Evolutionary conservation across 2,329 filamentous ascomycete species (phyloP), one percentile per base, ranked within the genome.

Genomic region (Colletotrichum sp.): DNA sequence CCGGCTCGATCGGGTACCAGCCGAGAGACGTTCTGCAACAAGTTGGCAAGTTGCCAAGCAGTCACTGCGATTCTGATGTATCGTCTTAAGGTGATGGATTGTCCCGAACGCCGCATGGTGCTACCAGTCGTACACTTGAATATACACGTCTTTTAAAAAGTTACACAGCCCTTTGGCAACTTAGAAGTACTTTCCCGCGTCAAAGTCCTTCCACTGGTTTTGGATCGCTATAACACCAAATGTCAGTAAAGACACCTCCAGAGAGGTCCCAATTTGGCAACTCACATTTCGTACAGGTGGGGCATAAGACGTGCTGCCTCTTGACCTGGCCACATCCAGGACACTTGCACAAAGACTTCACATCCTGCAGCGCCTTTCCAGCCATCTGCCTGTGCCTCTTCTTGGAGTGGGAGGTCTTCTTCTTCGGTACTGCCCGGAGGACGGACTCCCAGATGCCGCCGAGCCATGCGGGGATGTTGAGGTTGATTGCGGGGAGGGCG

Each of bases 341-440:
- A 83, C 97, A 99, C 82, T 92, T 95, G 87, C 96, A 98, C 80
- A 99, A 87, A 70, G 92, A 91, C 78, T 94, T 97, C 74, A 98
- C 93, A 83, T 99, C 97, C 87, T 98, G 95, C 80, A 99, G 86
- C 60, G 93, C 96, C 87, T 99, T 99, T 82, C 97, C 97, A 28
- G 96, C 96, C 93, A 99, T 94, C 83, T 98, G 96, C 81, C 98
- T 92, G 83, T 96, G 93, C 80, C 97, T 92, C 90, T 96, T 98
- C 88, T 97, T 98, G 89, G 95, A 95, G 85, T 99, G 95, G 57
- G 96, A 98, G 38, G 96, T 98, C 91, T 99, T 99, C 88, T 98
- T 99, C 91, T 99, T 99, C 7, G 97, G 97, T 18, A 99, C 97
- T 2, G 97, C 97, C 79, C 93, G 93, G 79, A 99, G 89, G 61